Conservation (phyloP, 345 rosid genomes). For the Boechera stricta region DNA sequence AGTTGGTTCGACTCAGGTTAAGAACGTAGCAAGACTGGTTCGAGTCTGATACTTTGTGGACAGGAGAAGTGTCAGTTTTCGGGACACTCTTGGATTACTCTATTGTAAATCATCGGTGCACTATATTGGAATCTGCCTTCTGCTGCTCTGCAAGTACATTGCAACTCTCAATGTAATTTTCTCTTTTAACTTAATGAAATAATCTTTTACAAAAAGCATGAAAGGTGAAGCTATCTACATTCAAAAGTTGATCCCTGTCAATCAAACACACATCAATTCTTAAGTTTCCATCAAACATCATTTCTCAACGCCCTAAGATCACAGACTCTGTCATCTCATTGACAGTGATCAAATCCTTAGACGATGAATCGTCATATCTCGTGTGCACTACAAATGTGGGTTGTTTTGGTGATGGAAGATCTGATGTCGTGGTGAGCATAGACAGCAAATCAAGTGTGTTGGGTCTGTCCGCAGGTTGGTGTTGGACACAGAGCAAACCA, state of each 20-base stretch:
- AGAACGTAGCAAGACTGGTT: no score
- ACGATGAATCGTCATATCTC: not conserved
- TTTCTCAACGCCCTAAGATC: constrained; percentile 17
- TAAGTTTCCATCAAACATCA: not conserved
- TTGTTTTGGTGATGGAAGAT: constrained; percentile 26
- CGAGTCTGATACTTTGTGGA: no score
- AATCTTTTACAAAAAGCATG: not conserved
- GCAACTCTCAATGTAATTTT: no score
- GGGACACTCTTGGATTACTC: no score
- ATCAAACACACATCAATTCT: not conserved
- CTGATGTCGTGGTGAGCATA: constrained; percentile 28
- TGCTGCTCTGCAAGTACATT: no score
- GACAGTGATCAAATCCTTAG: constrained; percentile 13
- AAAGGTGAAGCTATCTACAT: not conserved
- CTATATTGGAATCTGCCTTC: no score
- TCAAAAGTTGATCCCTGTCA: not conserved
- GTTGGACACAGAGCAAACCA: constrained; percentile 31
- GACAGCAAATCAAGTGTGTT: constrained; percentile 17
- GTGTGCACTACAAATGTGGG: constrained; percentile 15
- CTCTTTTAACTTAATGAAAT: not conserved
- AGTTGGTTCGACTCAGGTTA: no score
- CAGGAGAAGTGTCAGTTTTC: no score
- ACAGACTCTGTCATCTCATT: constrained; percentile 23
- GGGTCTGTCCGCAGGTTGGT: constrained; percentile 28
- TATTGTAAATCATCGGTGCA: no score